Percentiles rank a stretch among this genome's conserved stretches.
phyloP scores from a whole-genome alignment of 768 basidiomycete species.

The Phanerodontia chrysosporium region DNA sequence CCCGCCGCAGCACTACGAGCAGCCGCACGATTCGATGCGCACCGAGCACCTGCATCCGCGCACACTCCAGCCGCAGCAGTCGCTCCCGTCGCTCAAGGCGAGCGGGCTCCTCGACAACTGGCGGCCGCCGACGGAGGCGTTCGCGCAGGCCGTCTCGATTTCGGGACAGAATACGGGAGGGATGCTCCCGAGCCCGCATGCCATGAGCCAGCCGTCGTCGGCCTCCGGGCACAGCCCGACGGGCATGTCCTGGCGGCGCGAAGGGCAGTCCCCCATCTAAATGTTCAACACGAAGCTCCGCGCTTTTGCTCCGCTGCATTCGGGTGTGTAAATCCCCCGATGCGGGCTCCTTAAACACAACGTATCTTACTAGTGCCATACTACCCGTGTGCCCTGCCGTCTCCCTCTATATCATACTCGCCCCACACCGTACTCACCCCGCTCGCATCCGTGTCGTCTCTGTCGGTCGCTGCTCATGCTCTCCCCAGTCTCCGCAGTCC shows the following conservation, averaged over 20 bases:
- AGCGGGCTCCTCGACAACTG: conserved; percentile 64
- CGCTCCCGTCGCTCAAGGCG: conserved; percentile 70
- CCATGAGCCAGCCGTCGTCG: conserved; percentile 2
- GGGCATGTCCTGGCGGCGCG: not conserved
- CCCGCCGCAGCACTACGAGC: not conserved
- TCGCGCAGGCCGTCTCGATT: conserved; percentile 18
- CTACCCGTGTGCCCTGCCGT: not conserved
- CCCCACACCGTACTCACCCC: not conserved
- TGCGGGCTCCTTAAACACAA: not conserved
- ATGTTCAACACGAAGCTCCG: too few relatives aligned
- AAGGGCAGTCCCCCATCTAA: not conserved
- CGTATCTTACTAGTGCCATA: not conserved
- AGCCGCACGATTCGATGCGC: not conserved
- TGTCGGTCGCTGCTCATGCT: not conserved
- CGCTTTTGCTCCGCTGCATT: not conserved
- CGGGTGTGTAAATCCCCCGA: not conserved
- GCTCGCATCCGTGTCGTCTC: too few relatives aligned
- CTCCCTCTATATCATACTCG: not conserved
- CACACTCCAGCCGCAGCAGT: conserved; percentile 21
- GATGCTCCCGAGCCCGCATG: conserved; percentile 5
- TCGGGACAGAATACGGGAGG: conserved; percentile 1
- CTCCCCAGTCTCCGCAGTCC: not conserved
- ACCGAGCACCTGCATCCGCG: not conserved
- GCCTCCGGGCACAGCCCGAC: not conserved
- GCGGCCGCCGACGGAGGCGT: conserved; percentile 22